Evolutionary conservation across 345 rosid genomes (phyloP).

Genomic region (Carallia pectinifolia): DNA sequence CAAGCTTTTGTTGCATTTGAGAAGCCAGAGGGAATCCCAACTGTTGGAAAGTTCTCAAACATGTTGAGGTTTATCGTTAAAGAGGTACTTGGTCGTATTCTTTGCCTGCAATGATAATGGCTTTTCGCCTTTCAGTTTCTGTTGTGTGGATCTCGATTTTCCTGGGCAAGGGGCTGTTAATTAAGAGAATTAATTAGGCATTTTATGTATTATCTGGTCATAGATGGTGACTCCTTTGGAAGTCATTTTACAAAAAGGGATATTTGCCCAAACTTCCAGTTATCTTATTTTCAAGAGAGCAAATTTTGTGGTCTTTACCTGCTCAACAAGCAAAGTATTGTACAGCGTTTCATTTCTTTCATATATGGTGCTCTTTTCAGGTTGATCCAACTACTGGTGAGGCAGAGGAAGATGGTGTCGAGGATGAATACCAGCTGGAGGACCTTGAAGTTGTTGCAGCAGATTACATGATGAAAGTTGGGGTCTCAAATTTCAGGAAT

Average conservation of each 20-base stretch:
- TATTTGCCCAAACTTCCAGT: background rate
- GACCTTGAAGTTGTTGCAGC: conserved; percentile 93
- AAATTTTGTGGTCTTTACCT: background rate
- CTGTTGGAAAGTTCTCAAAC: conserved; percentile 87
- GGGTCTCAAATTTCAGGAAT: conserved; percentile 88
- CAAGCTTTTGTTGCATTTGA: conserved; percentile 87
- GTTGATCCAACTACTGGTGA: conserved; percentile 91
- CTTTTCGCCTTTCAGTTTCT: background rate
- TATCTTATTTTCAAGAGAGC: background rate
- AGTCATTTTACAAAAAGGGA: background rate
- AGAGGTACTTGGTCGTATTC: conserved; percentile 51
- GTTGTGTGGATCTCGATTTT: too few species aligned
- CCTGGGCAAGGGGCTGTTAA: background rate
- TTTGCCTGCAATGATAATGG: background rate
- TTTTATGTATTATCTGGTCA: background rate
- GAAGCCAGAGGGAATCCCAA: conserved; percentile 80
- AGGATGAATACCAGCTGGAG: conserved; percentile 97
- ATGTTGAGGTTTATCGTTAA: conserved; percentile 78
- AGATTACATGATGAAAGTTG: conserved; percentile 83
- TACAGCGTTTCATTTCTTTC: background rate
- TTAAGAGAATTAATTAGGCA: background rate
- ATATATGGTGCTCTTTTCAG: conserved; percentile 34
- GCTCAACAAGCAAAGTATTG: background rate
- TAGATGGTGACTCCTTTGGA: background rate
- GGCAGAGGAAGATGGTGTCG: conserved; percentile 92